These are phyloP conservation scores for Xylariales sp. DNA, from an alignment of 2,329 filamentous ascomycete species.

Conservation along the genomic window DNA sequence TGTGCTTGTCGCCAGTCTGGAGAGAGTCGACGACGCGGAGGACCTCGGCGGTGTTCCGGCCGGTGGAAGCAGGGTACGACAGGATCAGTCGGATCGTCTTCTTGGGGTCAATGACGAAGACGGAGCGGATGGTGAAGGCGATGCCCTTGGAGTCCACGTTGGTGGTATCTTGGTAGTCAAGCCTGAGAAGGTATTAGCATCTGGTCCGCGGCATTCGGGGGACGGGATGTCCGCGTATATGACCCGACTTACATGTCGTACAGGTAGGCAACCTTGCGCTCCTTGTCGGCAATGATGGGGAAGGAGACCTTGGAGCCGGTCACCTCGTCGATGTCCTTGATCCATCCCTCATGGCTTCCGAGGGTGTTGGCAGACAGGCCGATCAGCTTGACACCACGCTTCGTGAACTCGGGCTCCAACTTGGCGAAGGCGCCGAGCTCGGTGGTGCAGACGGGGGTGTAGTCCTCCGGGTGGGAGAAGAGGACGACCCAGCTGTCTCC, in stretches of 20 bases:
- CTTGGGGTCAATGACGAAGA: conserved; percentile 90
- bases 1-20: conserved; percentile 82
- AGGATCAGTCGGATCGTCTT: conserved; percentile 93
- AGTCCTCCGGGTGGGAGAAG: conserved; percentile 85
- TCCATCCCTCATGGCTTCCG: conserved; percentile 80
- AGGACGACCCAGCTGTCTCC: conserved; percentile 75
- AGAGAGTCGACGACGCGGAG: conserved; percentile 75
- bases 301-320: conserved; percentile 65
- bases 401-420: conserved; percentile 80
- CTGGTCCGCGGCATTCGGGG: background rate
- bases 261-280: conserved; percentile 67
- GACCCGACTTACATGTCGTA: conserved; percentile 66
- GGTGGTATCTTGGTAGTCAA: conserved; percentile 76
- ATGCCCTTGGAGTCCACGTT: conserved; percentile 79
- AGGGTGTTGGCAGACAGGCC: conserved; percentile 85
- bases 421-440: conserved; percentile 92
- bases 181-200: conserved; percentile 34
- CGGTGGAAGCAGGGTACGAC: conserved; percentile 87
- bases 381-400: conserved; percentile 85
- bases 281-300: conserved; percentile 78
- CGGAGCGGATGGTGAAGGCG: conserved; percentile 89
- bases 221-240: background rate
- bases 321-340: conserved; percentile 81
- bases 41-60: conserved; percentile 76
- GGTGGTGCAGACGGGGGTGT: conserved; percentile 92